phyloP scores from a whole-genome alignment of 177 flowering plant species.

The Vitis hybrid region DNA sequence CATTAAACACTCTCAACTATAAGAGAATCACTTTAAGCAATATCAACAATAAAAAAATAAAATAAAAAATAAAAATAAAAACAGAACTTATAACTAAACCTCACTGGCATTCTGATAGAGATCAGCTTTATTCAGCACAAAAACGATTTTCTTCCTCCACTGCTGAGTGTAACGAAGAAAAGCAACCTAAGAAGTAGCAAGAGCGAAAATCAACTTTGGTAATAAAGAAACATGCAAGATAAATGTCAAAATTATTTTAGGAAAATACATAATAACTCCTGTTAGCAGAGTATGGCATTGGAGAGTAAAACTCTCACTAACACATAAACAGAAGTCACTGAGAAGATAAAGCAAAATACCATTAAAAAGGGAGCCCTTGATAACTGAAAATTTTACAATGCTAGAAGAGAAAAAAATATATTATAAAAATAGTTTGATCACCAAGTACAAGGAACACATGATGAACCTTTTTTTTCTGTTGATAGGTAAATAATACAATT shows the following conservation, averaged over 20 bases:
- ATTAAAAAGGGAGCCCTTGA: no score
- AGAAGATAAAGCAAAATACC: no score
- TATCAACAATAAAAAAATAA: neutral
- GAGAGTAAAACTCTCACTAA: no score
- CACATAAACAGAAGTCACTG: neutral
- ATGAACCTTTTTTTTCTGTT: no score
- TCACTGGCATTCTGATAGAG: constrained; percentile 67
- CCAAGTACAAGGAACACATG: no score
- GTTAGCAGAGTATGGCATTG: no score
- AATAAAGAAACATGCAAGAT: neutral
- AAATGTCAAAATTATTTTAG: neutral
- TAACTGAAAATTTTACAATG: no score
- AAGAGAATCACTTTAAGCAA: neutral
- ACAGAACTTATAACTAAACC: constrained; percentile 39
- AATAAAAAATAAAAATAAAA: neutral
- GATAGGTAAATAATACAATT: no score
- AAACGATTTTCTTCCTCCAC: constrained; percentile 93
- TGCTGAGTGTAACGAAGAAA: constrained; percentile 92
- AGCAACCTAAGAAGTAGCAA: constrained; percentile 54
- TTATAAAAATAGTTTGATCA: neutral
- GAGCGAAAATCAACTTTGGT: neutral
- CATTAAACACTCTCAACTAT: neutral
- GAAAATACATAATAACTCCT: neutral
- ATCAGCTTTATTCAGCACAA: constrained; percentile 90
- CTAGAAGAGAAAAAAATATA: no score